phyloP scores from a whole-genome alignment of 441 rosid species.

The Bocquillonia castaneifolia region DNA sequence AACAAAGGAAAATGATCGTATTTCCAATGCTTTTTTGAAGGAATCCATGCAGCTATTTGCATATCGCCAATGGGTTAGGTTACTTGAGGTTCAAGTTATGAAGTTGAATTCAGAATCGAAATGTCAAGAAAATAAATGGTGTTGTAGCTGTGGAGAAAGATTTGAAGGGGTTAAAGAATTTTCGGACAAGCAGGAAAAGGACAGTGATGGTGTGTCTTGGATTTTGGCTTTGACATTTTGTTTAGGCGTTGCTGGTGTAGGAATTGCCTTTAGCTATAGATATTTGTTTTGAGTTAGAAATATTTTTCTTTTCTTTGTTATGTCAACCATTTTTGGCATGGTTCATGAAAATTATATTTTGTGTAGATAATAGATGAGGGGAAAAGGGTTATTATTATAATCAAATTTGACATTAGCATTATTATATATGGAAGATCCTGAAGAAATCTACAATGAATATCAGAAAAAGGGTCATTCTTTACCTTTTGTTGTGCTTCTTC shows the following conservation, averaged over 20 bases:
- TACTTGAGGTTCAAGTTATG: conserved; percentile 46
- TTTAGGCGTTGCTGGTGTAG: conserved; percentile 42
- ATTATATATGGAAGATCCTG: no score
- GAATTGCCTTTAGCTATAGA: conserved; percentile 37
- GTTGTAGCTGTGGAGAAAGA: conserved; percentile 13
- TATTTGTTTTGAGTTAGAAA: conserved; percentile 21
- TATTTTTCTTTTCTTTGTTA: background rate
- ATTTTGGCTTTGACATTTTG: conserved; percentile 36
- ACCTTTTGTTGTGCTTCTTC: no score
- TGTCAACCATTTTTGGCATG: background rate
- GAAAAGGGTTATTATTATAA: no score
- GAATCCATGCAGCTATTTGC: conserved; percentile 44
- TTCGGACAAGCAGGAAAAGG: conserved; percentile 4
- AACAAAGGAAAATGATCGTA: conserved; percentile 36
- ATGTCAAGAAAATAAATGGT: conserved; percentile 6
- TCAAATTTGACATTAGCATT: no score
- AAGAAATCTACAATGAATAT: no score
- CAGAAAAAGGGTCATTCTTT: no score
- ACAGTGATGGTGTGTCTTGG: conserved; percentile 24
- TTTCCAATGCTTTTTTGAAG: conserved; percentile 31
- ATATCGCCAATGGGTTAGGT: conserved; percentile 41
- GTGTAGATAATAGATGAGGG: background rate
- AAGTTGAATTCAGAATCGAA: conserved; percentile 24
- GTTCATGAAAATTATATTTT: background rate
- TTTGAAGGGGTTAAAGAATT: conserved; percentile 1